Conservation (phyloP, 2,329 filamentous ascomycete genomes). For the Didymella arachidicola region DNA sequence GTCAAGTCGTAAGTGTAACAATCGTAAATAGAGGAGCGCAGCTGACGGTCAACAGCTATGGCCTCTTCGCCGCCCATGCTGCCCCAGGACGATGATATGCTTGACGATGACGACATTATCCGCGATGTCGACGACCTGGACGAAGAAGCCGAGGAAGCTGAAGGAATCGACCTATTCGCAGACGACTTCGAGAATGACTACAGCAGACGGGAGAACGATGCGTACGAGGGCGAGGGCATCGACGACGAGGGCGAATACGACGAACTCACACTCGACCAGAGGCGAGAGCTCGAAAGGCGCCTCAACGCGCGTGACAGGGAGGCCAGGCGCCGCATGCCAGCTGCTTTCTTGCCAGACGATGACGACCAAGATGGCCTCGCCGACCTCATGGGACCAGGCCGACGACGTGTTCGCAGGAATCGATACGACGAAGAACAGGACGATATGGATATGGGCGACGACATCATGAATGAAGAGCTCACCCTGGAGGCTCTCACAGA, state of each 20-base stretch:
- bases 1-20: constrained; percentile 66
- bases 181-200: constrained; percentile 73
- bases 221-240: constrained; percentile 74
- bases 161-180: constrained; percentile 75
- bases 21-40: constrained; percentile 2
- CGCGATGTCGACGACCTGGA: constrained; percentile 72
- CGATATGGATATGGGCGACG: constrained; percentile 84
- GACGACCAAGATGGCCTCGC: constrained; percentile 85
- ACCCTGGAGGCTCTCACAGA: constrained; percentile 90
- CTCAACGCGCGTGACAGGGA: constrained; percentile 78
- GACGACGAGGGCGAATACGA: constrained; percentile 85
- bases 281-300: constrained; percentile 75
- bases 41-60: constrained; percentile 54
- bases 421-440: constrained; percentile 95
- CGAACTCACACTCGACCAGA: constrained; percentile 69
- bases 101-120: constrained; percentile 72
- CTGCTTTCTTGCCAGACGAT: constrained; percentile 79
- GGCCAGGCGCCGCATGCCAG: constrained; percentile 70
- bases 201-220: constrained; percentile 59
- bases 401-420: constrained; percentile 84
- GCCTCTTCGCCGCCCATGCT: constrained; percentile 71
- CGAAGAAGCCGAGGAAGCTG: constrained; percentile 73
- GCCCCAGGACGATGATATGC: constrained; percentile 72
- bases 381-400: constrained; percentile 74
- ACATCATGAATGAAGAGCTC: constrained; percentile 95